These are phyloP conservation scores for Leishmania mexicana DNA, from an alignment of 208 protist genomes.

Conservation along the genomic window DNA sequence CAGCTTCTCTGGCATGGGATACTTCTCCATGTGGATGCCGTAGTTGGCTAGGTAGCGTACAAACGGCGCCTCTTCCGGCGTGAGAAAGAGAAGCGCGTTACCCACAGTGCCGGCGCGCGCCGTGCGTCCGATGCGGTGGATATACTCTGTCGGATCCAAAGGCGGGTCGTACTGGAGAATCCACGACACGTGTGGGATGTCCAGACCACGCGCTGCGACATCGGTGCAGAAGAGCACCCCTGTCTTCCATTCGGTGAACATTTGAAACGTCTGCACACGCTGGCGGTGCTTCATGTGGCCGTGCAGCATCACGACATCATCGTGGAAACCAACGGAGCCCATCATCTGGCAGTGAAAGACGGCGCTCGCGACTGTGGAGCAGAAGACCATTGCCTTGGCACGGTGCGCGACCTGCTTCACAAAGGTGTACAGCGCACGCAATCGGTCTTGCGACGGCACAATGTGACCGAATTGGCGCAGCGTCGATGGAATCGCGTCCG, in stretches of 20 bases:
- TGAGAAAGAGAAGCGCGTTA: constrained; percentile 93
- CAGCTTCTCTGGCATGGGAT: constrained; percentile 70
- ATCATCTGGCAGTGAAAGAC: constrained; percentile 99
- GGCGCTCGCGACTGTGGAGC: constrained; percentile 96
- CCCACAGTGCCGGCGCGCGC: constrained; percentile 94
- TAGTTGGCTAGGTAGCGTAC: constrained; percentile 85
- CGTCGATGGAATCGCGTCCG: constrained; percentile 73
- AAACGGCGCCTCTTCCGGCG: constrained; percentile 91
- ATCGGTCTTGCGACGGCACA: constrained; percentile 66
- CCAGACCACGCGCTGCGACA: constrained; percentile 94
- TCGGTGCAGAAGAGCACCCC: constrained; percentile 97
- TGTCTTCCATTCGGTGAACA: constrained; percentile 83
- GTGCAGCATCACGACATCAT: constrained; percentile 96
- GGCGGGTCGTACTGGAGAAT: constrained; percentile 99
- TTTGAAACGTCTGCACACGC: constrained; percentile 88
- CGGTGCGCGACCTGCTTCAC: constrained; percentile 96
- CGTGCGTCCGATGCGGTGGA: constrained; percentile 97
- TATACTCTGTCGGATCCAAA: constrained; percentile 95
- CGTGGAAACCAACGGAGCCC: constrained; percentile 98
- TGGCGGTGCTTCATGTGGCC: constrained; percentile 96
- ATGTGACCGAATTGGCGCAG: constrained; percentile 85
- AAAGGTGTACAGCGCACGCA: constrained; percentile 95
- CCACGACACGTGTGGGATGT: constrained; percentile 96
- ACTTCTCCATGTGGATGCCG: constrained; percentile 78
- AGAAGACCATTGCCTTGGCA: constrained; percentile 98